phyloP scores from a whole-genome alignment of 2,329 filamentous ascomycete genomes.

The Diplodia intermedia region DNA sequence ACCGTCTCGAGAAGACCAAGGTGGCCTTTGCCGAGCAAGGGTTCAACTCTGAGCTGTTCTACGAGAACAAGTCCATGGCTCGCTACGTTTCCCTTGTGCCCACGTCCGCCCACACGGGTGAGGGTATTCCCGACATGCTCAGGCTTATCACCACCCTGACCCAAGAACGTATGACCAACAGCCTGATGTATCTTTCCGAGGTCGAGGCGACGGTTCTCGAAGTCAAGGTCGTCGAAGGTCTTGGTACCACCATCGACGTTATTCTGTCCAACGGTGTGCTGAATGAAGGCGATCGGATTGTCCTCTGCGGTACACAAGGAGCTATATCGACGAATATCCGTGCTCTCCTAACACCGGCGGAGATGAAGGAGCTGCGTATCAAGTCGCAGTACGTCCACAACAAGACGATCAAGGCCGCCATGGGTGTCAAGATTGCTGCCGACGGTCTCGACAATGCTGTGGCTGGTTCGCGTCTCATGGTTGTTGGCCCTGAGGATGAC shows the following conservation, averaged over 20 bases:
- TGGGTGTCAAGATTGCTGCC: conserved; percentile 98
- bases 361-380: conserved; percentile 90
- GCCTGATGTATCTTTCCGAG: conserved; percentile 97
- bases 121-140: conserved; percentile 98
- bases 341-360: conserved; percentile 89
- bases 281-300: conserved; percentile 90
- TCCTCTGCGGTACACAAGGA: conserved; percentile 95
- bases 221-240: conserved; percentile 98
- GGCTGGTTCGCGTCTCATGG: conserved; percentile 90
- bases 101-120: conserved; percentile 97
- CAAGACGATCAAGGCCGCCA: conserved; percentile 97
- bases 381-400: conserved; percentile 98
- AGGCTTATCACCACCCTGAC: conserved; percentile 92
- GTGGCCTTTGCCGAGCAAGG: conserved; percentile 93
- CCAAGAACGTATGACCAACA: conserved; percentile 95
- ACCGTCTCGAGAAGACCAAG: conserved; percentile 89
- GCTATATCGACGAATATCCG: conserved; percentile 94
- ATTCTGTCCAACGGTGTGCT: conserved; percentile 95
- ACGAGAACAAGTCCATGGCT: conserved; percentile 97
- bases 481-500: conserved; percentile 93
- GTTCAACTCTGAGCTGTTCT: conserved; percentile 97
- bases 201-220: conserved; percentile 97
- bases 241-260: conserved; percentile 98
- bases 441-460: conserved; percentile 96
- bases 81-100: conserved; percentile 94